Evolutionary conservation across 2,329 filamentous ascomycete genomes (phyloP).

Genomic region (Colletotrichum theobromicola): DNA sequence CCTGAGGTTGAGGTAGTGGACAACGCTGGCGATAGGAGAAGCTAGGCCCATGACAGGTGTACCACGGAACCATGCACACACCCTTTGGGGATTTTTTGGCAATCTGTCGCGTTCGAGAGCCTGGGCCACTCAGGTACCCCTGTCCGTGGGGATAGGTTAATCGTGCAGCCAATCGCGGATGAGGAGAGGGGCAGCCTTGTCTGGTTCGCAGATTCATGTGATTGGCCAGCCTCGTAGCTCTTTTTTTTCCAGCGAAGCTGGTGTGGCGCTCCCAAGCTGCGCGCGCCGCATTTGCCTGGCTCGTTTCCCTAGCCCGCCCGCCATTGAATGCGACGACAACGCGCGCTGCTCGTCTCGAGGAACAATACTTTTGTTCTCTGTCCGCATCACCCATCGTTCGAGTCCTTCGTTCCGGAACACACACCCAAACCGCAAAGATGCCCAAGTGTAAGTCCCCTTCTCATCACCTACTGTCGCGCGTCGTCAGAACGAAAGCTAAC

Average conservation of each 20-base stretch:
- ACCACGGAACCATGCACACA: neutral
- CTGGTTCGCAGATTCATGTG: neutral
- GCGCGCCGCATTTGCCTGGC: neutral
- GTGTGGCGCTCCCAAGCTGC: conserved; percentile 1
- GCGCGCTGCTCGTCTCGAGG: neutral
- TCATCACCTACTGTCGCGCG: neutral
- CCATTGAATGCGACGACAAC: conserved; percentile 9
- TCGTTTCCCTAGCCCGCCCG: neutral
- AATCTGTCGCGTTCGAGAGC: conserved; percentile 26
- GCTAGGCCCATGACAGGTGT: neutral
- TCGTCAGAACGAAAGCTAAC: conserved; percentile 22
- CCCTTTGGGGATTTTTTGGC: conserved; percentile 22
- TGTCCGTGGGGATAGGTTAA: neutral
- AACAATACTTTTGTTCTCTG: neutral
- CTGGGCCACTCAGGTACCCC: conserved; percentile 5
- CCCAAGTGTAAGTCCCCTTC: conserved; percentile 76
- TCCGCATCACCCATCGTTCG: neutral
- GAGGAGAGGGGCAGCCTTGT: neutral
- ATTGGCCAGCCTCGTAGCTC: conserved; percentile 15
- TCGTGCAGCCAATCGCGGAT: neutral
- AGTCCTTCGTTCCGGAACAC: neutral
- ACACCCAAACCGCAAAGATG: conserved; percentile 61
- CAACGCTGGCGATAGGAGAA: conserved; percentile 17
- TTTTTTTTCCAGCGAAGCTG: neutral
- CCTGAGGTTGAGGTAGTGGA: neutral